Evolutionary conservation across 2,329 filamentous ascomycete species (phyloP).

Genomic region (Plenodomus tracheiphilus): DNA sequence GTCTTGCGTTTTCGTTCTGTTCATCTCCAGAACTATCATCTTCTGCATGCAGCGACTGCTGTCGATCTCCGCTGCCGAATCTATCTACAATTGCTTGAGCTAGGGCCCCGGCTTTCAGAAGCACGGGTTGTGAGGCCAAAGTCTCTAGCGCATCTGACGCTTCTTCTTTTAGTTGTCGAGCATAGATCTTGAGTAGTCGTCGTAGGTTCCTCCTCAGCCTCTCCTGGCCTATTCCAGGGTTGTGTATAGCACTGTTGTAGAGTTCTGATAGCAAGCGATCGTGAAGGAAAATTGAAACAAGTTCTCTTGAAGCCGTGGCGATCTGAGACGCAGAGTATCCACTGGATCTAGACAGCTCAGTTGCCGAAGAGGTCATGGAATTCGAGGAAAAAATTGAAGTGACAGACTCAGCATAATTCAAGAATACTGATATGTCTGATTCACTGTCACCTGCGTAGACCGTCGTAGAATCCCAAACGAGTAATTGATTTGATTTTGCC

Average conservation of each 20-base stretch:
- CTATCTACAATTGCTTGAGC: conserved; percentile 10
- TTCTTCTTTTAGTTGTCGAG: conserved; percentile 1
- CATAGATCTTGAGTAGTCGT: conserved; percentile 7
- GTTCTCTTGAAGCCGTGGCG: conserved; percentile 7
- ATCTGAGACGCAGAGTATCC: conserved; percentile 10
- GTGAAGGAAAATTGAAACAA: conserved; percentile 5
- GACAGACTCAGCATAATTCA: background rate
- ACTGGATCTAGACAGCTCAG: conserved; percentile 3
- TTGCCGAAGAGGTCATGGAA: conserved; percentile 6
- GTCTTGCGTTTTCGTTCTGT: background rate
- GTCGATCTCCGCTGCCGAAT: background rate
- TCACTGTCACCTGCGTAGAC: too few relatives aligned
- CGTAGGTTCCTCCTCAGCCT: conserved; percentile 6
- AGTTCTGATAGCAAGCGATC: conserved; percentile 4
- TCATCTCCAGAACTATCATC: conserved; percentile 13
- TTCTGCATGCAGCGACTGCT: background rate
- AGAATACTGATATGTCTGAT: background rate
- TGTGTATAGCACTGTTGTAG: conserved; percentile 4
- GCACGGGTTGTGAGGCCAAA: conserved; percentile 8
- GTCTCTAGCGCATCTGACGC: conserved; percentile 4
- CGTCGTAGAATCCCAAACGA: too few relatives aligned
- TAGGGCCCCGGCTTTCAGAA: conserved; percentile 5
- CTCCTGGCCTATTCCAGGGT: conserved; percentile 4
- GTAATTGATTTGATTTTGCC: too few relatives aligned
- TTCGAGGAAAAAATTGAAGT: conserved; percentile 1